Base-by-base conservation (phyloP, 75 land plant genomes). In the Picea glauca region DNA sequence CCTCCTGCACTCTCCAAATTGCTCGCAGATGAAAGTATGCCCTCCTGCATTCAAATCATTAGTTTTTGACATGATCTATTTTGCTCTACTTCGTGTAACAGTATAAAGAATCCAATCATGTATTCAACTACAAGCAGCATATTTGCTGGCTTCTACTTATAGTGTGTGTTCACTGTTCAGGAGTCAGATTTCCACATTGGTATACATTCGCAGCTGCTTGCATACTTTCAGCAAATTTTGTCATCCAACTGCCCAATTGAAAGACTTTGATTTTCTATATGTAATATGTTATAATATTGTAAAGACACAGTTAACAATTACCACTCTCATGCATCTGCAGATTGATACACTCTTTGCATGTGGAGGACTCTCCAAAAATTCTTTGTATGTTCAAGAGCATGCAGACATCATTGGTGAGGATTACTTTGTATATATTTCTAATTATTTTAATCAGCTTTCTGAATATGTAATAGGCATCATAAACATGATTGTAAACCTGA, bases 331-430 rank as follows among this genome's bases (percentile, higher is more conserved):
- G 60, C 8, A 30, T 75, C 58, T 79, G 85, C 91, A 96, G 99
- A 92, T 96, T 82, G 85, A 91, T 81, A 94, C 95, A 46, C 80
- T 96, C 46, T 87, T 96, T 74, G 99, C 99, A 5, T 94, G 99
- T 87, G 99, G 99, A 63, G 99, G 99, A 13, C 90, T 96, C 57
- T 80, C 99, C 43, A 96, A 94, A 80, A 96, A 96, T 79, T 77
- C 84, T 38, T 43, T 96, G 56, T 93, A 83, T 73, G 61, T 96
- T 74, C 99, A 94, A 80, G 88, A 96, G 80, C 99, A 96, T 86
- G 99, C 99, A 62, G 90, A 94, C 87, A 90, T 96, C 63, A 78
- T 85, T 64, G 98, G 95, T 85, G 75, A 60, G 78, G 23, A 75
- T 67, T 80, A 0, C 17, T 58, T 59, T 3, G 2, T 21, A 33